Evolutionary conservation across 768 basidiomycete species (phyloP).

Genomic region (Phylloporus arenicola): DNA sequence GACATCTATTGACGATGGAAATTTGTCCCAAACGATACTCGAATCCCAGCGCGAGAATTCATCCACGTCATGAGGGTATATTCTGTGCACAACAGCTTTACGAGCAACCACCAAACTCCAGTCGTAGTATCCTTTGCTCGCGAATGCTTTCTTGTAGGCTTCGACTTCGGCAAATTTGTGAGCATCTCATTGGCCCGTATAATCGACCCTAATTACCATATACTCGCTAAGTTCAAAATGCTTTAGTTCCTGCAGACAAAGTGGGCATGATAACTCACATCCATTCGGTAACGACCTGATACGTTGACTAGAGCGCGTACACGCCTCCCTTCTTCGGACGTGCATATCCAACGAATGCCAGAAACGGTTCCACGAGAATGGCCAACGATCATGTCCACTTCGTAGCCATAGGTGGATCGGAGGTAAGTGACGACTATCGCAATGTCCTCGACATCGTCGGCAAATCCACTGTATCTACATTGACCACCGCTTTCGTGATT

Average conservation of each 20-base stretch:
- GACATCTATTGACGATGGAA: slow-evolving; percentile 61
- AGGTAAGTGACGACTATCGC: slow-evolving; percentile 60
- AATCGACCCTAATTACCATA: slow-evolving; percentile 18
- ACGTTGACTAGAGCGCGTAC: slow-evolving; percentile 66
- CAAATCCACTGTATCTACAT: slow-evolving; percentile 56
- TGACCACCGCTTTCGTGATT: slow-evolving; percentile 70
- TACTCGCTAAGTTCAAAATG: slow-evolving; percentile 17
- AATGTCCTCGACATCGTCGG: slow-evolving; percentile 62
- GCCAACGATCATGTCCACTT: slow-evolving; percentile 63
- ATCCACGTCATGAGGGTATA: slow-evolving; percentile 57
- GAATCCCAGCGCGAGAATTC: slow-evolving; percentile 62
- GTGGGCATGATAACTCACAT: slow-evolving; percentile 39
- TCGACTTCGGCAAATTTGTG: slow-evolving; percentile 12
- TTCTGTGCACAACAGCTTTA: slow-evolving; percentile 44
- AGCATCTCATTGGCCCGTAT: background rate
- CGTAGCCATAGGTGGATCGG: slow-evolving; percentile 54
- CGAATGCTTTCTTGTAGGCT: slow-evolving; percentile 47
- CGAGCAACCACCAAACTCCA: slow-evolving; percentile 66
- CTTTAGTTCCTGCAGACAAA: slow-evolving; percentile 3
- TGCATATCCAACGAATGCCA: slow-evolving; percentile 64
- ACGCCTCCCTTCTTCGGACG: slow-evolving; percentile 48
- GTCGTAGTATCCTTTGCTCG: slow-evolving; percentile 53
- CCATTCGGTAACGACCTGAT: slow-evolving; percentile 76
- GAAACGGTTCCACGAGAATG: slow-evolving; percentile 77
- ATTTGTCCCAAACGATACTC: slow-evolving; percentile 60